Evolutionary conservation across 2,329 filamentous ascomycete genomes (phyloP).

Genomic region (Macrophomina pseudophaseolina): DNA sequence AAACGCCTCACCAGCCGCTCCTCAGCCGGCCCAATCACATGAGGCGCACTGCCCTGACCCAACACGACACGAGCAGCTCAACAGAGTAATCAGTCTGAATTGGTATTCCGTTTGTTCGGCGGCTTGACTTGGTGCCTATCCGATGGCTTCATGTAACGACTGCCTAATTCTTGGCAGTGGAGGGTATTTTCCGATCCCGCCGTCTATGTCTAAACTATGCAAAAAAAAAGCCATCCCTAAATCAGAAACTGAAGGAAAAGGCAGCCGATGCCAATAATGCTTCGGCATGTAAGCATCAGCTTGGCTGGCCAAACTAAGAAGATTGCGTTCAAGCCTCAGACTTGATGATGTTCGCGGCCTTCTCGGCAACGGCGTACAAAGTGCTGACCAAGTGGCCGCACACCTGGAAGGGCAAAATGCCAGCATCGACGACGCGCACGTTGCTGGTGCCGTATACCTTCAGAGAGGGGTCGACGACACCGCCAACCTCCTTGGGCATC

Average conservation of each 20-base stretch:
- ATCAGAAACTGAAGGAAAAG: background rate
- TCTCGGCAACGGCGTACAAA: conserved; percentile 28
- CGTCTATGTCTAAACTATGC: background rate
- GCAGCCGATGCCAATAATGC: no score
- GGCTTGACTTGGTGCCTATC: background rate
- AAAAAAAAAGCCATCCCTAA: background rate
- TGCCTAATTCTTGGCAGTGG: background rate
- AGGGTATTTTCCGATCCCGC: background rate
- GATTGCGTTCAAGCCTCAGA: conserved; percentile 14
- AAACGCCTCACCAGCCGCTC: background rate
- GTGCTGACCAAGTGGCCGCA: conserved; percentile 25
- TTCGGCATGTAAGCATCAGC: background rate
- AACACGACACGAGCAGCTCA: background rate
- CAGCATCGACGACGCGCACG: conserved; percentile 30
- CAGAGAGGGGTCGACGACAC: conserved; percentile 38
- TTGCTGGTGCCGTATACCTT: conserved; percentile 35
- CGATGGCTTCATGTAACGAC: background rate
- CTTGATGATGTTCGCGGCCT: conserved; percentile 41
- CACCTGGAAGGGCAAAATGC: conserved; percentile 28
- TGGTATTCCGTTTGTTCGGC: background rate
- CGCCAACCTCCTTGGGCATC: conserved; percentile 31
- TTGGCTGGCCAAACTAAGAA: background rate
- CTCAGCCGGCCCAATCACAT: background rate
- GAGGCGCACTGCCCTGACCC: background rate
- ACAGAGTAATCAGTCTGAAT: background rate